Percentiles rank a stretch among this genome's conserved stretches.
phyloP scores from a whole-genome alignment of 768 basidiomycete species.

The Neoboletus brunneissimus region DNA sequence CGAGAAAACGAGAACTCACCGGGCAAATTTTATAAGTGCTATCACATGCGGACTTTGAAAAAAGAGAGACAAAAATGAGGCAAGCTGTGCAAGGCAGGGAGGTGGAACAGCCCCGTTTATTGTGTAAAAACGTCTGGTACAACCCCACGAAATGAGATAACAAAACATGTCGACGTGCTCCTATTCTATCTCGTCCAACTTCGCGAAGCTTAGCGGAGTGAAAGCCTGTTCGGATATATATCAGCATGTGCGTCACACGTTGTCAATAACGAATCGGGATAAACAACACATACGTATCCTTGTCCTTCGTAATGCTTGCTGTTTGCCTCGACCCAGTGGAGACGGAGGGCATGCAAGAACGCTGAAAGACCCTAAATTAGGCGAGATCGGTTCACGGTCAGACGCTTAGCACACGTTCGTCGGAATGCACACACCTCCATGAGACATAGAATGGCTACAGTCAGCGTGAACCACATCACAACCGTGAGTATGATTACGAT shows the following conservation, averaged over 20 bases:
- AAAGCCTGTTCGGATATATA: conserved; percentile 40
- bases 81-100: not conserved
- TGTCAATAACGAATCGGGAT: conserved; percentile 11
- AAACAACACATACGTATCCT: conserved; percentile 68
- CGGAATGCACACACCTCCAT: conserved; percentile 76
- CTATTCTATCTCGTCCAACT: conserved; percentile 38
- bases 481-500: conserved; percentile 48
- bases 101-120: conserved; percentile 12
- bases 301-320: conserved; percentile 93
- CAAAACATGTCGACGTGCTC: conserved; percentile 11
- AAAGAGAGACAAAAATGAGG: not conserved
- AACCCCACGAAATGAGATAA: conserved; percentile 16
- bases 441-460: conserved; percentile 77
- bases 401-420: conserved; percentile 17
- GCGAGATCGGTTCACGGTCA: conserved; percentile 7
- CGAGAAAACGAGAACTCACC: conserved; percentile 6
- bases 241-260: conserved; percentile 29
- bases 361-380: conserved; percentile 79
- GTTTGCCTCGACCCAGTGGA: conserved; percentile 98
- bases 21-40: conserved; percentile 17
- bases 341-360: conserved; percentile 91
- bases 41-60: conserved; percentile 34
- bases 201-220: conserved; percentile 47
- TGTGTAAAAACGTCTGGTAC: conserved; percentile 16
- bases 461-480: conserved; percentile 76